Base-by-base conservation (phyloP, 2,329 filamentous ascomycete species). In the Fusarium torulosum region DNA sequence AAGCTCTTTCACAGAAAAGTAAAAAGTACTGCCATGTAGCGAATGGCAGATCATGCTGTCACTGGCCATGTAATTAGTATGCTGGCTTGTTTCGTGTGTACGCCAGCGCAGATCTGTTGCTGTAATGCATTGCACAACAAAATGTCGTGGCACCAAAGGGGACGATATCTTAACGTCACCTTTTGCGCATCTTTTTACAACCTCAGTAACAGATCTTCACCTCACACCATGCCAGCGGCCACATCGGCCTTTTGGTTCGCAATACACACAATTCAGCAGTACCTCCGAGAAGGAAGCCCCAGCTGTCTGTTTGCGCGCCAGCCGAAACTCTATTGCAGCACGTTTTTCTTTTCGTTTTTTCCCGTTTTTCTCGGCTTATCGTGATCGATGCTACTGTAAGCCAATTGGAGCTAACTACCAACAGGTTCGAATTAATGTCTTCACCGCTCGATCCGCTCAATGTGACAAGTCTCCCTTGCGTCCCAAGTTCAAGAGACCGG, bases 391-490 rank as follows among this genome's bases (percentile, higher is more conserved):
- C 37, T 57, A 46, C 51, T 37, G 41, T 21, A 53, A 62, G 46
- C 49, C 35, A 37, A 56, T 21, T 49, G n/a, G 23, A 41, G 35
- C 56, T 43, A 40, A 35, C 20, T 20, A 47, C 59, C 58, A 62
- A 56, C 57, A 46, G 35, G 14, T 47, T 13, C 38, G 27, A 55
- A 23, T 52, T 35, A 46, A 59, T 51, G 51, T 65, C 61, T 68
- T 67, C 60, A 68, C 64, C 65, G 65, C 59, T 55, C 37, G 51
- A 55, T 49, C 61, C 55, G 21, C 49, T 49, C 25, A 33, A 61
- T 66, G 41, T 66, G 35, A 56, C 44, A 45, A 38, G 51, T 67
- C 62, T 66, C 66, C 66, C 66, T 69, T 69, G 66, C 66, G n/a
- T 68, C 46, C 31, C 33, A 29, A 29, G 27, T 29, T 29, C 27